A percentile compares a stretch with the other conserved stretches of the same genome.
These are phyloP conservation scores for Chenopodium berlandieri DNA, from an alignment of 148 eudicot genomes.

Conservation along the genomic window DNA sequence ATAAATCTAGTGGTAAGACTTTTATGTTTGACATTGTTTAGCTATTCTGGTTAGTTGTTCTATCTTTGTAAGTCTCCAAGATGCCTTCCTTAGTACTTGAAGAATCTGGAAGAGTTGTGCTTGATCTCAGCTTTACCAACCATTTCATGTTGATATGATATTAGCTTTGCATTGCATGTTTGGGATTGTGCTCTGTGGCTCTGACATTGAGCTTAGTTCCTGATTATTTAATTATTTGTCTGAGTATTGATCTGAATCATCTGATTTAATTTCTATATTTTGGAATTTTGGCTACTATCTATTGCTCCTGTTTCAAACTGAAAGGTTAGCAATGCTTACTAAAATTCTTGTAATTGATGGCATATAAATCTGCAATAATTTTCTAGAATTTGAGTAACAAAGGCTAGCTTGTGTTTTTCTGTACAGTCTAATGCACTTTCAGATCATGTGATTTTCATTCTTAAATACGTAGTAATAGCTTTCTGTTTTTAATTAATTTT, in stretches of 20 bases:
- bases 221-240: not conserved
- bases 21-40: not conserved
- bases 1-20: slow-evolving; percentile 71
- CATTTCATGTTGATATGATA: not conserved
- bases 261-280: not conserved
- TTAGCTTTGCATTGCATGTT: not conserved
- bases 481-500: not conserved
- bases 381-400: not conserved
- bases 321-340: not conserved
- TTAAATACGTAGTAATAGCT: not conserved
- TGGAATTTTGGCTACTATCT: not conserved
- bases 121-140: not conserved
- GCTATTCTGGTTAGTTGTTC: not conserved
- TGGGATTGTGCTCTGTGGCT: not conserved
- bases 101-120: not conserved
- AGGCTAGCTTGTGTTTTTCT: not conserved
- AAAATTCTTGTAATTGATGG: not conserved
- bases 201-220: not conserved
- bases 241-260: not conserved
- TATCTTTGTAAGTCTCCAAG: not conserved
- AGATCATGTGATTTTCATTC: not conserved
- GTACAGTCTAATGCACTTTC: not conserved
- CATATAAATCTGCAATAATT: not conserved
- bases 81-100: not conserved
- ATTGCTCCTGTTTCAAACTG: not conserved